Evolutionary conservation across 192 early-diverging fungal species (phyloP), one percentile per base, ranked within the genome.

Genomic region (Geranomyces variabilis): DNA sequence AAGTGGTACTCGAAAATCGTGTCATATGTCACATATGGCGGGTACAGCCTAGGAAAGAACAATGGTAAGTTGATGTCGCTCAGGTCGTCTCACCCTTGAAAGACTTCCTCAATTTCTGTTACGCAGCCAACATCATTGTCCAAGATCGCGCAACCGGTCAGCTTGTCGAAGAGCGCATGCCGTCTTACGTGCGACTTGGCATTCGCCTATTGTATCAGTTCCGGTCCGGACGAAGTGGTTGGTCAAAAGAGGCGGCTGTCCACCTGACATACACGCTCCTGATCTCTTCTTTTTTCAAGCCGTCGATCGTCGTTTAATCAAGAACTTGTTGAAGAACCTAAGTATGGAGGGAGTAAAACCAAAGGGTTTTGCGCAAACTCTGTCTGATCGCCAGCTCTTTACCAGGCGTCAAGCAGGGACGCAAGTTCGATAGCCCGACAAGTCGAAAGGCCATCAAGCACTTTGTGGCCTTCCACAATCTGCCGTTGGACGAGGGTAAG

Each of bases 181-280:
- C 89, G 24, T 79, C 87, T 0, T 94, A 91, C 75, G 79, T 94
- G 29, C 82, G 92, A 0, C 77, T 93, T 15, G 93, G 90, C 26
- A 92, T 94, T 74, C 87, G 91, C n/a, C 62, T 94, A 12, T 66
- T 94, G 2, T 94, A 93, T 71, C 88, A 87, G 48, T 62, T 75
- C 72, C 87, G 85, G 30, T 82, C 81, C 30, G 84, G 79, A 24
- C 58, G 73, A 31, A 72, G 70, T 60, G 47, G 60, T 64, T 34
- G 30, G 60, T 63, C 15, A 15, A 3, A 53, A 9, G 4, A 17
- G 7, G 3, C 51, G n/a, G 17, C 24, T 26, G 15, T 14, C 14
- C 26, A 9, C n/a, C 0, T 62, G 31, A 43, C 12, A 5, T 22
- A 28, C 60, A 14, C 30, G 14, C 8, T 57, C 24, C 24, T 5